phyloP scores from a whole-genome alignment of 2,329 filamentous ascomycete species.

The Elsinoe perseae region DNA sequence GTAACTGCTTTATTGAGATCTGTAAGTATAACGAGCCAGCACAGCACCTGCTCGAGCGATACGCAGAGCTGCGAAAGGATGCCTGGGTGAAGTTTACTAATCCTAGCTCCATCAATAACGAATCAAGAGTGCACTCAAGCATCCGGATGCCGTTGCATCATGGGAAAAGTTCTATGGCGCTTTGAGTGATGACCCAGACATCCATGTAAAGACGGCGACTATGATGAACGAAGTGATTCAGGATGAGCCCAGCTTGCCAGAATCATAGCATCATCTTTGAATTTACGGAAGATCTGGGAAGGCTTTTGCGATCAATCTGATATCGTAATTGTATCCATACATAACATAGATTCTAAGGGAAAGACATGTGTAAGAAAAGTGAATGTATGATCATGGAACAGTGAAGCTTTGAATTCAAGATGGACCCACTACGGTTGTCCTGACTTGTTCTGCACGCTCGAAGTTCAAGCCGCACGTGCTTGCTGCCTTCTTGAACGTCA shows the following conservation, averaged over 20 bases:
- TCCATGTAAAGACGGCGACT: conserved; percentile 4
- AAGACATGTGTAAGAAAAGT: neutral
- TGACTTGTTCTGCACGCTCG: neutral
- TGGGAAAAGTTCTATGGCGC: conserved; percentile 5
- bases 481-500: conserved; percentile 10
- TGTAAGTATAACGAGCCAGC: conserved; percentile 13
- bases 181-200: neutral
- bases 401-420: neutral
- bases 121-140: conserved; percentile 3
- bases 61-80: conserved; percentile 3
- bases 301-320: too few species aligned
- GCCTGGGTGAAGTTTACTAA: conserved; percentile 8
- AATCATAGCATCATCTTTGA: neutral
- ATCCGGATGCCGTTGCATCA: neutral
- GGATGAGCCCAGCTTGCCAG: conserved; percentile 7
- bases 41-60: conserved; percentile 1
- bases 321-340: too few species aligned
- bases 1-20: conserved; percentile 18
- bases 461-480: neutral
- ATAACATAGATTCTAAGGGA: neutral
- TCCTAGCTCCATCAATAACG: conserved; percentile 12
- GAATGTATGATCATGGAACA: neutral
- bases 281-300: too few species aligned
- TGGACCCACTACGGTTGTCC: neutral
- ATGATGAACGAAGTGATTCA: conserved; percentile 9